These are phyloP conservation scores for Mallotus repandus DNA, from an alignment of 441 rosid genomes.

Conservation along the genomic window DNA sequence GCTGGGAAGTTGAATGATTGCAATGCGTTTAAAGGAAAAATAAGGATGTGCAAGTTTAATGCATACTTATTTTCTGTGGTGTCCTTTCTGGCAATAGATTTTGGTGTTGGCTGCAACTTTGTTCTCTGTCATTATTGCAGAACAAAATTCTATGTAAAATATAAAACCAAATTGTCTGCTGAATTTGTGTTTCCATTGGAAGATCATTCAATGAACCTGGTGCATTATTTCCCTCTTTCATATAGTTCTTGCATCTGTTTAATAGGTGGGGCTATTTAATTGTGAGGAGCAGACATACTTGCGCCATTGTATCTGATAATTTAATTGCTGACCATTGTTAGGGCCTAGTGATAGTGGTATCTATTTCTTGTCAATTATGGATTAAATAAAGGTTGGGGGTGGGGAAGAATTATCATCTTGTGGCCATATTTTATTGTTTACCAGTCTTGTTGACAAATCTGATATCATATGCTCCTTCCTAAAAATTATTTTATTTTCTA, in stretches of 20 bases:
- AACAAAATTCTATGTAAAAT: background rate
- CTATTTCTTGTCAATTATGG: background rate
- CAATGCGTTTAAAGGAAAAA: background rate
- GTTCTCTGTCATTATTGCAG: background rate
- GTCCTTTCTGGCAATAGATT: background rate
- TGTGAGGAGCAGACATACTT: background rate
- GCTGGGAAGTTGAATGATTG: background rate
- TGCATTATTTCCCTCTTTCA: background rate
- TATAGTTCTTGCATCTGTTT: background rate
- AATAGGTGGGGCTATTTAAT: background rate
- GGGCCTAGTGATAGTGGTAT: background rate
- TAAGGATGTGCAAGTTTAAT: background rate
- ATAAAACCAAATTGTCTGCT: background rate
- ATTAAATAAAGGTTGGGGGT: too few relatives aligned
- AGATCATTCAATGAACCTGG: background rate
- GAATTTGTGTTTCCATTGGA: background rate
- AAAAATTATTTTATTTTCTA: background rate
- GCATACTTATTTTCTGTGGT: background rate
- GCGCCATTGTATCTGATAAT: background rate
- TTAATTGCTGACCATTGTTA: background rate
- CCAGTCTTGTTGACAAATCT: background rate
- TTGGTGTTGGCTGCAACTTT: background rate
- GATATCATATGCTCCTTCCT: background rate
- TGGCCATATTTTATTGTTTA: background rate
- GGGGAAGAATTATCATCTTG: too few relatives aligned